phyloP scores from a whole-genome alignment of 176 grass and related monocot genomes.

The Elaeis guineensis region DNA sequence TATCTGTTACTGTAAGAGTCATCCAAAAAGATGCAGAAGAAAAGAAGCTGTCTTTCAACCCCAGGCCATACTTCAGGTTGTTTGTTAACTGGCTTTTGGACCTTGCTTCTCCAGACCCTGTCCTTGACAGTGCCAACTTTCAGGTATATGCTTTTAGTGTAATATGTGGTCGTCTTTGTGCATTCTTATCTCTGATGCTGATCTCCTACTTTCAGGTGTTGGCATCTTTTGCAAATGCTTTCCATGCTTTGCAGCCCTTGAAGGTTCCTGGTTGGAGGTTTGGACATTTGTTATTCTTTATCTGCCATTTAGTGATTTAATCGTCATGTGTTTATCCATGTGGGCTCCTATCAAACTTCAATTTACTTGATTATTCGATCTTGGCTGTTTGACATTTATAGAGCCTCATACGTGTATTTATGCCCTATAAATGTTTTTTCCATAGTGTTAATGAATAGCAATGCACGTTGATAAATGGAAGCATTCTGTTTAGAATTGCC shows the following conservation, averaged over 20 bases:
- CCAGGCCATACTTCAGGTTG: constrained; percentile 71
- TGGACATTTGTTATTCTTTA: constrained; percentile 6
- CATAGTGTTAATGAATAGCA: too few relatives aligned
- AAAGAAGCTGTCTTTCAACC: constrained; percentile 77
- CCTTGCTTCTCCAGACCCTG: constrained; percentile 55
- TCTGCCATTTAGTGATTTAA: too few relatives aligned
- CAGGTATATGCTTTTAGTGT: constrained; percentile 35
- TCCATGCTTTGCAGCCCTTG: constrained; percentile 38
- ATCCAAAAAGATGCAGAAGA: constrained; percentile 93
- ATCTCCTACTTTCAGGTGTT: constrained; percentile 28
- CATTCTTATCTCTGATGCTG: constrained; percentile 7
- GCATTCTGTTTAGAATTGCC: too few relatives aligned
- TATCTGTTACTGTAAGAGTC: constrained; percentile 51
- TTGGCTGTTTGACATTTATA: too few relatives aligned
- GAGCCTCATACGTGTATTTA: too few relatives aligned
- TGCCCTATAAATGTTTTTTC: too few relatives aligned
- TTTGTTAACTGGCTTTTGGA: constrained; percentile 91
- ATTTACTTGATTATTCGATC: too few relatives aligned
- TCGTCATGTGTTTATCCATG: too few relatives aligned
- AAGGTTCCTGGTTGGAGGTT: constrained; percentile 48
- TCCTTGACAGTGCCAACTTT: constrained; percentile 61
- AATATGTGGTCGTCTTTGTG: not conserved
- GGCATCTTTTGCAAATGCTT: constrained; percentile 45
- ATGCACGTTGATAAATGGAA: too few relatives aligned
- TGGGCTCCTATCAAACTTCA: too few relatives aligned